Conservation (phyloP, 2,329 filamentous ascomycete species). For the Monilinia fructicola region DNA sequence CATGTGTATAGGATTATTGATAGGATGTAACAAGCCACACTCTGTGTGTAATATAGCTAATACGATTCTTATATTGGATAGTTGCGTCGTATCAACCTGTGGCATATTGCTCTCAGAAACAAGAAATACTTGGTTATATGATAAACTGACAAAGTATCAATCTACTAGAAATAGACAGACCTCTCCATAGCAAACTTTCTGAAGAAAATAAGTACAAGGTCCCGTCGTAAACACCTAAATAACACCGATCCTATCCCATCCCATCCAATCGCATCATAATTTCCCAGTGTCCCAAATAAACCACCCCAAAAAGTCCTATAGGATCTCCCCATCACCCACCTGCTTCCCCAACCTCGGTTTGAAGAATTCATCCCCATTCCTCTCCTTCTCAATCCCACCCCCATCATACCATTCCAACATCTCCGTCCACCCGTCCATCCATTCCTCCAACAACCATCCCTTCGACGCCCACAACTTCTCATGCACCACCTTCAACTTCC, state of each 20-base stretch:
- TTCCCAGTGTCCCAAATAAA: neutral
- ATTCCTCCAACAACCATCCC: constrained; percentile 18
- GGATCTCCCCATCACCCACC: neutral
- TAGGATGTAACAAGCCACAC: neutral
- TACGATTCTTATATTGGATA: too few relatives aligned
- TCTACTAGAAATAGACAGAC: too few relatives aligned
- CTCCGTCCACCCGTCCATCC: constrained; percentile 10
- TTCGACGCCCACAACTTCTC: constrained; percentile 19
- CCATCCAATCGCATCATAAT: neutral
- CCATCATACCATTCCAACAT: constrained; percentile 20
- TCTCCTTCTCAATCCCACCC: neutral
- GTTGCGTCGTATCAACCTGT: too few relatives aligned
- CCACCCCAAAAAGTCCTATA: neutral
- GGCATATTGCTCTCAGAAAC: too few relatives aligned
- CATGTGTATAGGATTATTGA: neutral
- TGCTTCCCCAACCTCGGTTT: neutral
- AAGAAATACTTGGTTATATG: too few relatives aligned
- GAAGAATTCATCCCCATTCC: constrained; percentile 17
- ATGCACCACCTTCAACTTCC: constrained; percentile 21
- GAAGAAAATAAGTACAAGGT: too few relatives aligned
- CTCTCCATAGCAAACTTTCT: too few relatives aligned
- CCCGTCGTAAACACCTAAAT: too few relatives aligned
- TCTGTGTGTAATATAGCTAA: neutral
- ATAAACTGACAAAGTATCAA: too few relatives aligned
- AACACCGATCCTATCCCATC: too few relatives aligned